Evolutionary conservation across 2,329 filamentous ascomycete genomes (phyloP).

Genomic region (Amauroascus niger): DNA sequence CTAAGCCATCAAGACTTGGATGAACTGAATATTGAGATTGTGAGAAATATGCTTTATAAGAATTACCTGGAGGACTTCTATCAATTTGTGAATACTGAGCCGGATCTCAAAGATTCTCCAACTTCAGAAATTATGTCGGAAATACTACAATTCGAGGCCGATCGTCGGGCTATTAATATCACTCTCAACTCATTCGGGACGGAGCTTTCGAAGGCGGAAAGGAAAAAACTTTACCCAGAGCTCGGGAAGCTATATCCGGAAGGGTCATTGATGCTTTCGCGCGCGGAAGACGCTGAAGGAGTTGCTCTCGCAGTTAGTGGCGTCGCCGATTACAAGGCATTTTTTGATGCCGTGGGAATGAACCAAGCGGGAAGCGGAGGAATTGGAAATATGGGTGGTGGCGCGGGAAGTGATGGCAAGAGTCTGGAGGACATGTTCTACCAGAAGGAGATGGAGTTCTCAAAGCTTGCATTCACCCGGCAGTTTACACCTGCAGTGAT

Average conservation of each 20-base stretch:
- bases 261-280: constrained; percentile 85
- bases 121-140: constrained; percentile 93
- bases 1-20: constrained; percentile 94
- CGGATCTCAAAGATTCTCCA: constrained; percentile 77
- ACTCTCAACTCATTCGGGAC: constrained; percentile 98
- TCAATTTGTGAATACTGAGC: constrained; percentile 80
- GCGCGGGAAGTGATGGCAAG: constrained; percentile 68
- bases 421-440: constrained; percentile 97
- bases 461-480: constrained; percentile 85
- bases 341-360: constrained; percentile 84
- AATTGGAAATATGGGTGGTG: constrained; percentile 75
- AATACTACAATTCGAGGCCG: constrained; percentile 92
- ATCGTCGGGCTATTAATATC: constrained; percentile 95
- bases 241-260: constrained; percentile 90
- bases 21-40: constrained; percentile 98
- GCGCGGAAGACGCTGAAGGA: constrained; percentile 88
- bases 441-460: constrained; percentile 98
- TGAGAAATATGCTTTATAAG: constrained; percentile 97
- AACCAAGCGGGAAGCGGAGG: constrained; percentile 63
- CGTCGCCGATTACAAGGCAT: constrained; percentile 84
- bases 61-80: constrained; percentile 99
- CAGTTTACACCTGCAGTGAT: constrained; percentile 94
- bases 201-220: constrained; percentile 83
- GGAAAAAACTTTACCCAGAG: constrained; percentile 89
- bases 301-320: constrained; percentile 90